phyloP scores from a whole-genome alignment of 176 grass and related monocot species.

The Cenchrus americanus region DNA sequence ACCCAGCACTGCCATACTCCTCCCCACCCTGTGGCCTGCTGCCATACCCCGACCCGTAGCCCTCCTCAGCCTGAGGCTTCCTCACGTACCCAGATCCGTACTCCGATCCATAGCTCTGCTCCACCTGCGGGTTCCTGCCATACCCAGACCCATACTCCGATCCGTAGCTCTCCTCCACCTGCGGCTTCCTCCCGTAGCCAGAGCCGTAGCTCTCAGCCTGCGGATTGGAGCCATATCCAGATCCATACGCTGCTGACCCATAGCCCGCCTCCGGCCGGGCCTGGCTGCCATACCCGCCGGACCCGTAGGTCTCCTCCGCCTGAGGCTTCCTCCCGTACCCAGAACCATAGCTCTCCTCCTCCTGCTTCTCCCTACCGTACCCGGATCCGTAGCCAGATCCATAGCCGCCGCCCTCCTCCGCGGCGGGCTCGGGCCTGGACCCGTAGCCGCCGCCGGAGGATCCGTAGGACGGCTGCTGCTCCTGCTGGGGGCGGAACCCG shows the following conservation, averaged over 20 bases:
- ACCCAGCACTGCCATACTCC: constrained; percentile 43
- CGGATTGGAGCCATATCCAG: constrained; percentile 36
- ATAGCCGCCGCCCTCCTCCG: neutral
- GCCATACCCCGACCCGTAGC: constrained; percentile 41
- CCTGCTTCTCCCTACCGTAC: constrained; percentile 33
- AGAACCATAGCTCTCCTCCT: constrained; percentile 39
- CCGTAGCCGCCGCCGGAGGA: constrained; percentile 25
- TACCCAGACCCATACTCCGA: constrained; percentile 38
- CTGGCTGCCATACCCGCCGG: constrained; percentile 14
- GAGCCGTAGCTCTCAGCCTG: constrained; percentile 30
- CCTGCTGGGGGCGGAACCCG: constrained; percentile 68
- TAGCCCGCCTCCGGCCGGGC: constrained; percentile 1
- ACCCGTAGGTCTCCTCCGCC: constrained; percentile 31
- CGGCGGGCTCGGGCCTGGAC: constrained; percentile 23
- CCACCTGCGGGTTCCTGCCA: constrained; percentile 9
- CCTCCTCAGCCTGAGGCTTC: constrained; percentile 42
- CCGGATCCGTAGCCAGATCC: constrained; percentile 23
- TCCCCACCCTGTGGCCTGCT: constrained; percentile 40
- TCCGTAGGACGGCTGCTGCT: constrained; percentile 45
- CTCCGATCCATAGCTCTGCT: constrained; percentile 23
- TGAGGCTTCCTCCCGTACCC: constrained; percentile 44
- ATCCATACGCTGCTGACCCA: constrained; percentile 30
- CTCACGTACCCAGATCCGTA: constrained; percentile 47
- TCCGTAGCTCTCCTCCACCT: constrained; percentile 27
- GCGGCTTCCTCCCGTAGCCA: constrained; percentile 32